Base-by-base conservation (phyloP, 352 stramenopile genomes). In the Pythium dissotocum region DNA sequence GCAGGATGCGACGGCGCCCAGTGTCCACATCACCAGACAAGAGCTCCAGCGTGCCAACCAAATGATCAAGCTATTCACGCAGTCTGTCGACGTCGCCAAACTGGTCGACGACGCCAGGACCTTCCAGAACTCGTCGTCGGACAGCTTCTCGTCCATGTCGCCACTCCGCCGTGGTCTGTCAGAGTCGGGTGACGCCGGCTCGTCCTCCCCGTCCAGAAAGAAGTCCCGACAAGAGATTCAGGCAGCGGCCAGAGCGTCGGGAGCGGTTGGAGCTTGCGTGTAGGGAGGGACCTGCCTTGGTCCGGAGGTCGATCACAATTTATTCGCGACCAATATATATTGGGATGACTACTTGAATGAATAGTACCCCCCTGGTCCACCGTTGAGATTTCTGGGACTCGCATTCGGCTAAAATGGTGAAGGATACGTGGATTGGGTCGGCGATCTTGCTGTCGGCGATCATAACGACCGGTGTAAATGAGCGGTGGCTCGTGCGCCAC, bases 391-490 rank as follows among this genome's bases (percentile, higher is more conserved):
- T 14, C 36, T 49, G 21, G 2, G 14, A 24, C 18, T 60, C 12
- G 3, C 30, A 21, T 30, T 42, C 16, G 35, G 18, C 30, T 7
- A 71, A 10, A 33, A 85, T 83, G 75, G 49, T 63, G 38, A 80
- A 79, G 44, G 71, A 83, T 13, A 67, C 72, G 56, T 67, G 73
- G 67, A 86, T 93, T 65, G 75, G 79, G 26, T 57, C 71, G 12
- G 59, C 83, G 18, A 61, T 87, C 56, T 70, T 93, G 61, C 59
- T 90, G n/a, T 71, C 69, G 10, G 77, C 84, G 7, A 63, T 83
- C 51, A 54, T 80, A 14, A 80, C 82, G 46, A 90, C 82, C 16
- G 78, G 66, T 32, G 70, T 86, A 42, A 82, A 80, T 32, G 84
- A 93, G 73, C 80, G 66, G 52, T 60, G 78, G 3, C 56, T 93